Evolutionary conservation across 257 asterid genomes (phyloP).

Genomic region (Mitragyna speciosa): DNA sequence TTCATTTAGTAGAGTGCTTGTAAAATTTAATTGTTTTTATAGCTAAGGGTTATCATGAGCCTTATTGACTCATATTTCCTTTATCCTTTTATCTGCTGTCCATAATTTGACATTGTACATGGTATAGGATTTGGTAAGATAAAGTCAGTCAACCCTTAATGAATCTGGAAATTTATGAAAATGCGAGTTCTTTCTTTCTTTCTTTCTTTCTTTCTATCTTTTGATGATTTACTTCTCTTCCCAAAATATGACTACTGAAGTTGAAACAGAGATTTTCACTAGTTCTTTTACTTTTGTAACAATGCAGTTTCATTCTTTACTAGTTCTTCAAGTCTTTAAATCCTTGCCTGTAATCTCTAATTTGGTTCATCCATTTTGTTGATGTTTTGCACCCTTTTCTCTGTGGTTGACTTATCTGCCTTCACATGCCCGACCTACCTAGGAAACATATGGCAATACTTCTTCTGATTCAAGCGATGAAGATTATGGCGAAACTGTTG

Average conservation of each 20-base stretch:
- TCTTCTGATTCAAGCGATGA: slow-evolving; percentile 92
- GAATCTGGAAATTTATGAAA: neutral
- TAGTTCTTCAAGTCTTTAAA: neutral
- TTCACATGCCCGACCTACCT: slow-evolving; percentile 15
- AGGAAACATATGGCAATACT: slow-evolving; percentile 82
- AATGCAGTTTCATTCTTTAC: neutral
- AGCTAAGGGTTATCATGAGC: neutral
- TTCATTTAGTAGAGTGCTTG: neutral
- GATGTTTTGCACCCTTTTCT: neutral
- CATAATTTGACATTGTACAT: neutral
- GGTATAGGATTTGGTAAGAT: neutral
- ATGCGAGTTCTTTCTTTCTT: neutral
- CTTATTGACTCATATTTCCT: neutral
- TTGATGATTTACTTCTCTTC: neutral
- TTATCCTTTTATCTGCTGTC: neutral
- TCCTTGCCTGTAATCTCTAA: neutral
- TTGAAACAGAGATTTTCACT: neutral
- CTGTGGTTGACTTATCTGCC: slow-evolving; percentile 20
- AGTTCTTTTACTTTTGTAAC: neutral
- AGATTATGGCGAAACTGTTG: slow-evolving; percentile 57
- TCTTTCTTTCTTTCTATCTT: neutral
- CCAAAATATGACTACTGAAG: neutral
- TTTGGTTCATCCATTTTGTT: neutral
- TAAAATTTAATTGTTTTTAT: too few relatives aligned
- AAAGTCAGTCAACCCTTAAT: neutral